Base-by-base conservation (phyloP, 345 rosid genomes). In the Anacardium occidentale region DNA sequence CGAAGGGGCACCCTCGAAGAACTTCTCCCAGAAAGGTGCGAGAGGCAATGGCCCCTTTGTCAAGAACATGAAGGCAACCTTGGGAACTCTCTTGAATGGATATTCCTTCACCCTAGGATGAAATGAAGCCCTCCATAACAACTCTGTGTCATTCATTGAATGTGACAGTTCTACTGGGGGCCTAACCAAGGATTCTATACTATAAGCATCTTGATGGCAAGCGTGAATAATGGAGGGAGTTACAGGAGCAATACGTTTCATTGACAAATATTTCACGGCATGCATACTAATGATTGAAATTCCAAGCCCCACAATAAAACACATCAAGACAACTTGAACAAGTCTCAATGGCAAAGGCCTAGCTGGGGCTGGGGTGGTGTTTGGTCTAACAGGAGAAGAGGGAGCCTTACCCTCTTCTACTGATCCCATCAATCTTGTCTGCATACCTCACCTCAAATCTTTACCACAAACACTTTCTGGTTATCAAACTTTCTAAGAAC, bases 11-110 rank as follows among this genome's bases (percentile, higher is more conserved):
- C 90, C 97, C 63, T 87, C 75, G 77, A 92, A 87, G 83, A 92
- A 95, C 81, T 75, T 87, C 75, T 95, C 96, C 99, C 98, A 95
- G 17, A 95, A 90, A 22, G 97, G 92, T 62, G 90, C 90, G 77
- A 95, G 76, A 8, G 97, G 97, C 86, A 95, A 80, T 51, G 91
- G 88, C 45, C 99, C 98, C 74, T 92, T 91, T 9, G 91, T 79
- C 76, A 95, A 83, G 86, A 95, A 95, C 98, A 92, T 89, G 83
- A 95, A 95, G 53, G 99, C 98, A 69, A 95, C 74, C 77, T 91
- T 95, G 51, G 96, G 96, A 55, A 87, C 86, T 42, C 98, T 88
- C 68, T 71, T 76, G 69, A 86, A 89, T 1, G 98, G 98, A 76
- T 87, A 89, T 0, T 66, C 75, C 69, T 65, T 76, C 22, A 86